Conservation (phyloP, 2,329 filamentous ascomycete species). For the Phaeophleospora eucalypticola region DNA sequence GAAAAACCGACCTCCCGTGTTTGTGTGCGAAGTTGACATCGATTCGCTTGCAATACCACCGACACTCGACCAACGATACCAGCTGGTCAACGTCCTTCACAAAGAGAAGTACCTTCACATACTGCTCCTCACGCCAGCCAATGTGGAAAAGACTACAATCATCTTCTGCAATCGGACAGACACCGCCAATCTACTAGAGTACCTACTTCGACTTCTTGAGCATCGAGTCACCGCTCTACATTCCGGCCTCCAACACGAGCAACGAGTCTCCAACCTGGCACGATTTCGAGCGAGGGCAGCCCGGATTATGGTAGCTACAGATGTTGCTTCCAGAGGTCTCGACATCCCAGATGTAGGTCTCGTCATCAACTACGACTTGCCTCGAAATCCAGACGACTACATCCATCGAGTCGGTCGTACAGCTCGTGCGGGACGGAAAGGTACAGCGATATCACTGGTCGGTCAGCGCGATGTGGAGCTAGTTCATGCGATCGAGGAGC, state of each 20-base stretch:
- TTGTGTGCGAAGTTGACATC: constrained; percentile 83
- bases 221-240: constrained; percentile 91
- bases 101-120: constrained; percentile 93
- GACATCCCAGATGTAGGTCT: constrained; percentile 90
- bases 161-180: constrained; percentile 91
- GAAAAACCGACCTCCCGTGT: constrained; percentile 71
- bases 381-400: constrained; percentile 94
- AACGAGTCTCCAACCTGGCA: constrained; percentile 81
- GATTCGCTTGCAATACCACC: constrained; percentile 68
- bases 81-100: constrained; percentile 85
- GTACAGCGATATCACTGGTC: constrained; percentile 81
- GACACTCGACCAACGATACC: constrained; percentile 76
- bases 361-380: constrained; percentile 93
- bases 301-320: constrained; percentile 82
- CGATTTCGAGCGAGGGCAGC: constrained; percentile 88
- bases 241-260: constrained; percentile 76
- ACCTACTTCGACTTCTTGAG: constrained; percentile 76
- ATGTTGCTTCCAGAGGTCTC: constrained; percentile 88
- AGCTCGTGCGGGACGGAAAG: constrained; percentile 79
- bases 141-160: constrained; percentile 73
- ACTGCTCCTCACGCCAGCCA: constrained; percentile 73
- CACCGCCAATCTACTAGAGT: constrained; percentile 84
- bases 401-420: constrained; percentile 95
- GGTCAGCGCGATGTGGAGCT: constrained; percentile 90
- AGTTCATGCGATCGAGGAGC: constrained; percentile 80